A percentile compares a stretch with the other conserved stretches of the same genome.
phyloP scores from a whole-genome alignment of 2,329 filamentous ascomycete species.

The Magnaporthiopsis poae region DNA sequence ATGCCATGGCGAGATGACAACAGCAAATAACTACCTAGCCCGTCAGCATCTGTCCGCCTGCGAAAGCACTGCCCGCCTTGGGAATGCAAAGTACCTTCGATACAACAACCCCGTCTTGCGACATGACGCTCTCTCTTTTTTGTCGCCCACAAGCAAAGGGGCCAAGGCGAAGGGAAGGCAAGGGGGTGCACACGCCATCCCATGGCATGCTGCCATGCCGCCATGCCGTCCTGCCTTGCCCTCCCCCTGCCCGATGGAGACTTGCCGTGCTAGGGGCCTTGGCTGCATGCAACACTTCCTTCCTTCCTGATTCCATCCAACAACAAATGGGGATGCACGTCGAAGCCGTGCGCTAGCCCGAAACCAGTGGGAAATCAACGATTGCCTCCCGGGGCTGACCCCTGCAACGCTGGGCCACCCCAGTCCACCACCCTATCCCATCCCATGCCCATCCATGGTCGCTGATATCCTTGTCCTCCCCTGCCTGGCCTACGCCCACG shows the following conservation, averaged over 20 bases:
- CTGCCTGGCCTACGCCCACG: background rate
- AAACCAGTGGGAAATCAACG: background rate
- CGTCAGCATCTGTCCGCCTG: background rate
- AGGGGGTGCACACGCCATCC: background rate
- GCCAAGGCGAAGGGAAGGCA: background rate
- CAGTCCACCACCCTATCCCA: background rate
- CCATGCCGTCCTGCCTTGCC: background rate
- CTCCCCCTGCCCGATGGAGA: background rate
- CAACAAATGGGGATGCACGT: background rate
- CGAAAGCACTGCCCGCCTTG: background rate
- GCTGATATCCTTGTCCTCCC: background rate
- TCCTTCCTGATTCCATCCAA: background rate
- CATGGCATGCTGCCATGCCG: background rate
- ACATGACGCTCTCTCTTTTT: background rate
- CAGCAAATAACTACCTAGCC: too few relatives aligned
- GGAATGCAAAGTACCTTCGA: background rate
- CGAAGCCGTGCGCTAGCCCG: background rate
- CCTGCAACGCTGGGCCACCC: background rate
- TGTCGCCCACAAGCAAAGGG: too few relatives aligned
- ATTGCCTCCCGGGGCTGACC: background rate
- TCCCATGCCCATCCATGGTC: background rate
- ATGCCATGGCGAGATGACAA: background rate
- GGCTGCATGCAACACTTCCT: too few relatives aligned
- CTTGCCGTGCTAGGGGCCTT: too few relatives aligned
- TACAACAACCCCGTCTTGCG: background rate